Evolutionary conservation across 2,329 filamentous ascomycete species (phyloP), one percentile per base, ranked within the genome.

Genomic region (Helotiales sp.): DNA sequence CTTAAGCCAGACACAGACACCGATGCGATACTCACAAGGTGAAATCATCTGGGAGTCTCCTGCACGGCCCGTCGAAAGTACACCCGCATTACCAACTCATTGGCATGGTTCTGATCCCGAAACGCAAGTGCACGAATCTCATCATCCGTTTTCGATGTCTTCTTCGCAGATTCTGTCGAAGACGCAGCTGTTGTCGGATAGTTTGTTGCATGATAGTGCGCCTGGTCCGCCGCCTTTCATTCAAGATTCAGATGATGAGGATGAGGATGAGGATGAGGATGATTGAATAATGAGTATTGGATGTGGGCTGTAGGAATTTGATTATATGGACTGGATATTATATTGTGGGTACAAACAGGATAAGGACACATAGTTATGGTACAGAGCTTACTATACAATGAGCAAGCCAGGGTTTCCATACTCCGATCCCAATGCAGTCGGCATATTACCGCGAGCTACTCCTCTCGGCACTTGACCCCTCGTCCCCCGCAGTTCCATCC

Each of bases 161-260:
- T 72, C 68, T 10, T 72, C 69, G 13, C 72, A 88, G 75, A 77
- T 86, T 20, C 73, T 83, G 65, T 82, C 82, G 1, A 81, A 80
- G 71, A 86, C 84, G 68, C 85, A 87, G 75, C 81, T 85, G 77
- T 75, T 88, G 65, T 82, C 85, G 11, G 82, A 84, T 24, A 83
- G 82, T 69, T 66, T 84, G 50, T 65, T 82, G 61, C 76, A 80
- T 40, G 79, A 81, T 30, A 78, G 75, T 69, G 73, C 79, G 32
- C 76, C 79, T 6, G 77, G 75, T 17, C 79, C 79, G 32, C 80
- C 81, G 17, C 72, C 76, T 5, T 80, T 81, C 22, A 75, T 83
- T n/a, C 75, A 77, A 67, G 81, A 83, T 69, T 82, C 81, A 37
- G 81, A 81, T 13, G 81, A 80, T 45, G 81, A 82, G 17, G 72